Conservation (phyloP, 495 filamentous ascomycete genomes). For the Aspergillus sparsus region DNA sequence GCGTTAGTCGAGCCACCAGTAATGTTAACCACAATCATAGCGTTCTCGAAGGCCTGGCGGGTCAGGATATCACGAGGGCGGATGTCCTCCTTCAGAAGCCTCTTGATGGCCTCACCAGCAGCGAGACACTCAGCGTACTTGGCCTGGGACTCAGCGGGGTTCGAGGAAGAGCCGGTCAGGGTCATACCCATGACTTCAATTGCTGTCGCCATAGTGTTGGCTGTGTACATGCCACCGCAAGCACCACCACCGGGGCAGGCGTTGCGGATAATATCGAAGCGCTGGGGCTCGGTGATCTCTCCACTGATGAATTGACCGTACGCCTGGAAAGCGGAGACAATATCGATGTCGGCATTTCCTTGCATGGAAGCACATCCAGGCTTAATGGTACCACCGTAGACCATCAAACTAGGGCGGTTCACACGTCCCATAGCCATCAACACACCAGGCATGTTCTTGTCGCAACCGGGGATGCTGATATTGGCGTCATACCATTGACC, state of each 20-base stretch:
- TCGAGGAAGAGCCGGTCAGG: slow-evolving; percentile 88
- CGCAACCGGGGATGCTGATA: slow-evolving; percentile 96
- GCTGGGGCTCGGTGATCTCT: slow-evolving; percentile 85
- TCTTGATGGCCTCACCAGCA: slow-evolving; percentile 84
- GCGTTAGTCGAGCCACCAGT: slow-evolving; percentile 97
- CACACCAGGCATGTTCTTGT: slow-evolving; percentile 99
- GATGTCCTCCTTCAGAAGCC: slow-evolving; percentile 84
- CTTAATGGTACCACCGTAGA: slow-evolving; percentile 94
- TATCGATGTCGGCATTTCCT: slow-evolving; percentile 80
- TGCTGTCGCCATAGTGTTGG: slow-evolving; percentile 98
- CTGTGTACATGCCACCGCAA: slow-evolving; percentile 99
- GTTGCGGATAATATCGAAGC: slow-evolving; percentile 92
- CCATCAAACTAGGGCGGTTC: slow-evolving; percentile 93
- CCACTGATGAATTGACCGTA: slow-evolving; percentile 94
- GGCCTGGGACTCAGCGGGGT: slow-evolving; percentile 81
- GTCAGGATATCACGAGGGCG: slow-evolving; percentile 88
- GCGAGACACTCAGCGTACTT: slow-evolving; percentile 85
- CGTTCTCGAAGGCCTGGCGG: slow-evolving; percentile 89
- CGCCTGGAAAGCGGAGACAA: slow-evolving; percentile 96
- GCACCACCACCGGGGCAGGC: slow-evolving; percentile 93
- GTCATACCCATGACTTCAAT: slow-evolving; percentile 97
- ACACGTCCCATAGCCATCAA: slow-evolving; percentile 96
- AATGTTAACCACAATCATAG: slow-evolving; percentile 94
- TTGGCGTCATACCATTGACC: slow-evolving; percentile 99
- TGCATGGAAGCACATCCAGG: slow-evolving; percentile 77